Conservation (phyloP, 352 stramenopile species). For the Globisporangium apiculatum region DNA sequence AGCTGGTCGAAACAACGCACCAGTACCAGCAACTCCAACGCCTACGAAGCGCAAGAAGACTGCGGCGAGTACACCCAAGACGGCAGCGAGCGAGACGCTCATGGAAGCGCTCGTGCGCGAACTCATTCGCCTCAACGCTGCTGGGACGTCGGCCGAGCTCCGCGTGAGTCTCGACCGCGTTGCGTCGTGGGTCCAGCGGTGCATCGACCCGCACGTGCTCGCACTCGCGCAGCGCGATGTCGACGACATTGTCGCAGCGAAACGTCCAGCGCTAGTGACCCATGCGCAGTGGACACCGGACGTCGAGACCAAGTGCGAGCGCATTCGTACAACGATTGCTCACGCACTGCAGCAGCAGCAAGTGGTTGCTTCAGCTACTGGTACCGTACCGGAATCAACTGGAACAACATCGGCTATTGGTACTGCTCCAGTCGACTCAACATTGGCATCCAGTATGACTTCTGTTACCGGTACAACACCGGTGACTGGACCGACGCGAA, state of each 20-base stretch:
- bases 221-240: constrained; percentile 56
- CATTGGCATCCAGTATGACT: no score
- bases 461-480: not conserved
- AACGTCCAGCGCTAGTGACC: constrained; percentile 30
- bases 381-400: no score
- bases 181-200: constrained; percentile 46
- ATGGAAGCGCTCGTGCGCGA: constrained; percentile 54
- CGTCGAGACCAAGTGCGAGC: constrained; percentile 54
- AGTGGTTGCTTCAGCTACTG: not conserved
- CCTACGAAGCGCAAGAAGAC: constrained; percentile 36
- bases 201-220: constrained; percentile 36
- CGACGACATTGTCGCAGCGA: constrained; percentile 25
- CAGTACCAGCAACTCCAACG: constrained; percentile 4
- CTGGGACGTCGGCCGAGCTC: constrained; percentile 46
- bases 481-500: no score
- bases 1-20: constrained; percentile 5
- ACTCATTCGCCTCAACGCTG: constrained; percentile 37
- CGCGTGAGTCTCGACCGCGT: constrained; percentile 48
- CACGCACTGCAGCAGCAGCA: constrained; percentile 17
- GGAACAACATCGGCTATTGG: no score
- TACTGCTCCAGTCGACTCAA: no score
- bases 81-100: constrained; percentile 26
- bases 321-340: constrained; percentile 41
- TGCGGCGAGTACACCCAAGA: not conserved
- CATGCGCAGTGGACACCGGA: constrained; percentile 38